A percentile compares a stretch with the other conserved stretches of the same genome.
phyloP scores from a whole-genome alignment of 345 rosid genomes.

The Eucalyptus sp. region DNA sequence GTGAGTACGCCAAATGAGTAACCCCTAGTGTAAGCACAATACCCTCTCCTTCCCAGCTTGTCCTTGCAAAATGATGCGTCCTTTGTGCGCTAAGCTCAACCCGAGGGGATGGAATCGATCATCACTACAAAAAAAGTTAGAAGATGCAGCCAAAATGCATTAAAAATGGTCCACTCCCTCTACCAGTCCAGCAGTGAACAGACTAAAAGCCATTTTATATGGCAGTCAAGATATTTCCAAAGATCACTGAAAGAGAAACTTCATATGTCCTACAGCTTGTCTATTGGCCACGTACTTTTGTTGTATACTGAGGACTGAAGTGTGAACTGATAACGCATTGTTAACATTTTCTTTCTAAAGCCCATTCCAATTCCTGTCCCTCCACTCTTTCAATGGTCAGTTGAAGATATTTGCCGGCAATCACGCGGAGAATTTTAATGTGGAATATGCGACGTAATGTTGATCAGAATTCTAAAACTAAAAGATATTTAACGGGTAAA shows the following conservation, averaged over 20 bases:
- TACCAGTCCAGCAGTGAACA: neutral
- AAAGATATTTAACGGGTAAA: neutral
- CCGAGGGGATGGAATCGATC: neutral
- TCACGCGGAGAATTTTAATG: neutral
- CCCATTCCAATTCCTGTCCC: neutral
- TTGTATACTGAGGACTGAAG: neutral
- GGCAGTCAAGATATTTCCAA: neutral
- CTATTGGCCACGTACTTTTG: neutral
- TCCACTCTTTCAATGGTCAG: neutral
- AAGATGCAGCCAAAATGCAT: neutral
- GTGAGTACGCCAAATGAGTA: neutral
- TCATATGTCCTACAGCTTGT: neutral
- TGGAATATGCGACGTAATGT: neutral
- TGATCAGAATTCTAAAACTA: neutral
- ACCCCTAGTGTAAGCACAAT: neutral
- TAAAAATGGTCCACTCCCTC: neutral
- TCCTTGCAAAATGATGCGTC: neutral
- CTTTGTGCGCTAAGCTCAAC: neutral
- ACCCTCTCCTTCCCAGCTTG: neutral
- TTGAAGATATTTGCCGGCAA: neutral
- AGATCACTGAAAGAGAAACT: neutral
- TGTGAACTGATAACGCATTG: neutral
- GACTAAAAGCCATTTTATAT: neutral
- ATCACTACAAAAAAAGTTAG: neutral
- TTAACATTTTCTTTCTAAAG: neutral